Evolutionary conservation across 2,329 filamentous ascomycete genomes (phyloP).

Genomic region (Mycosphaerella sp.): DNA sequence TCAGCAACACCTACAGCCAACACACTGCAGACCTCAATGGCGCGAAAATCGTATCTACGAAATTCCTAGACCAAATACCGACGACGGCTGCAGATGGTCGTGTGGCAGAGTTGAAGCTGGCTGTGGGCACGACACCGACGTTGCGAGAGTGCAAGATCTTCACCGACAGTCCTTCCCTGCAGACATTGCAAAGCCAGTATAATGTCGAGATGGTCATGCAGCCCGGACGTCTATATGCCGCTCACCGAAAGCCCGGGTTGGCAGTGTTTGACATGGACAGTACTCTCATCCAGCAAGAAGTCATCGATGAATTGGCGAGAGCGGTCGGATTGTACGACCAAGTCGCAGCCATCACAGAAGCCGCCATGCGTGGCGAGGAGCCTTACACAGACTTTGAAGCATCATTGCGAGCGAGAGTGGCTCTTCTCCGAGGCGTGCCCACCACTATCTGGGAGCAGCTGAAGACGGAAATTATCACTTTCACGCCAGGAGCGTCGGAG

Average conservation of each 20-base stretch:
- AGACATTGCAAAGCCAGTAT: slow-evolving; percentile 2
- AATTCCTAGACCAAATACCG: slow-evolving; percentile 6
- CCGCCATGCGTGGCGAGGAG: slow-evolving; percentile 86
- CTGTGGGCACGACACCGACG: background rate
- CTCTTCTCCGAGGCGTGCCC: slow-evolving; percentile 73
- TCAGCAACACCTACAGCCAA: slow-evolving; percentile 4
- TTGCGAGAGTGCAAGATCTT: slow-evolving; percentile 17
- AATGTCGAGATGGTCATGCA: slow-evolving; percentile 23
- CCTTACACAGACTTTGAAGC: slow-evolving; percentile 70
- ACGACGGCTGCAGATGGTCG: background rate
- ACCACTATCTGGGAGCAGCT: slow-evolving; percentile 65
- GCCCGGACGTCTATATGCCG: slow-evolving; percentile 18
- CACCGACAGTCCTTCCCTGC: slow-evolving; percentile 13
- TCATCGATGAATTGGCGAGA: slow-evolving; percentile 89
- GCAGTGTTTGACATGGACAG: slow-evolving; percentile 99
- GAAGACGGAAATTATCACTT: slow-evolving; percentile 56
- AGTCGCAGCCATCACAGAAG: slow-evolving; percentile 82
- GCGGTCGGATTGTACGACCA: slow-evolving; percentile 62
- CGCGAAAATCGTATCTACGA: background rate
- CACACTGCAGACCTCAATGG: slow-evolving; percentile 8
- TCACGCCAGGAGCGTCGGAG: slow-evolving; percentile 73
- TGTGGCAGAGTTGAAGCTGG: slow-evolving; percentile 10
- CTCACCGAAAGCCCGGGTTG: slow-evolving; percentile 48
- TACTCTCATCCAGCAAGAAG: slow-evolving; percentile 93
- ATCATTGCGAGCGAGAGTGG: slow-evolving; percentile 73